Base-by-base conservation (phyloP, 2,329 filamentous ascomycete species). In the Byssoonygena ceratinophila region DNA sequence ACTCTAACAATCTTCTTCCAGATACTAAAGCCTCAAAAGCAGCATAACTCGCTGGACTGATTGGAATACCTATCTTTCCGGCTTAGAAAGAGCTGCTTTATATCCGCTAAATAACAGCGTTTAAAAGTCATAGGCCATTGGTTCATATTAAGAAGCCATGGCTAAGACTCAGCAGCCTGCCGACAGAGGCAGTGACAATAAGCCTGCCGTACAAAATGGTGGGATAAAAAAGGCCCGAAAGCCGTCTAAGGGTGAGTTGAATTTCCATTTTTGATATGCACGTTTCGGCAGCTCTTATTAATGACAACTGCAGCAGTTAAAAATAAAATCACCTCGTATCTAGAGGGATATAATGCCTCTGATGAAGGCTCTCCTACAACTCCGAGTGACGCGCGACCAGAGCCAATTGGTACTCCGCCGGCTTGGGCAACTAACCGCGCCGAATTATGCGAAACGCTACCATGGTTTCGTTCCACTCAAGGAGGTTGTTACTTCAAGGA, bases 381-480 rank as follows among this genome's bases (percentile, higher is more conserved):
- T 14, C 20, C 6, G 7, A 31, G 9, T 20, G n/a, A 4, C 27
- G 12, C 14, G 16, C 51, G 47, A 11, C 25, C 31, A 36, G 31
- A 47, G 12, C 55, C 64, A 12, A 52, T 59, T 23, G 66, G 62
- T n/a, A 39, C 59, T 1, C 78, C 79, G 5, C 65, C 69, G 9
- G 75, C 80, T 0, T 84, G 79, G 78, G 74, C 81, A 0, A 69
- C 77, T 59, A 67, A 67, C 32, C 74, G 83, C 3, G 77, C 81
- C 53, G 76, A 76, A 12, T 67, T 88, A 0, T 84, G 79, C 57
- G 81, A 86, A 59, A 74, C 81, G 0, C 61, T 86, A 0, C 73
- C 76, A 0, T 84, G 81, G 65, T 87, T 79, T 64, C 76, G 74
- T 12, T 68, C 77, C 1, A 79, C 80, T 34, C 79, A 87, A 58